Conservation (phyloP, 495 filamentous ascomycete genomes). For the Hypoxylon perforatum region DNA sequence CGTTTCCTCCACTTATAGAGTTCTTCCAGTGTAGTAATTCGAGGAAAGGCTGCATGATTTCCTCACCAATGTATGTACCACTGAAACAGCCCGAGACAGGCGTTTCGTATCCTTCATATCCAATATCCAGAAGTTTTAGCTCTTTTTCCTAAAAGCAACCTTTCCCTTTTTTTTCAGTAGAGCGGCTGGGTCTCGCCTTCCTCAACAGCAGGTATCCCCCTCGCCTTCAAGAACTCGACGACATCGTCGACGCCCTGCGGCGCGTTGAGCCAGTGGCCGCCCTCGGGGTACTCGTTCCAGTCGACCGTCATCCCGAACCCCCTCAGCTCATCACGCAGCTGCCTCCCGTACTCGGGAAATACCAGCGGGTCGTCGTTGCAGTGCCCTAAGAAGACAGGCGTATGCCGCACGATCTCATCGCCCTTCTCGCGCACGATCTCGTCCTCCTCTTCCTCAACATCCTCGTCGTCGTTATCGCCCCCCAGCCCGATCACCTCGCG, state of each 20-base stretch:
- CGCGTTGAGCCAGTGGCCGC: conserved; percentile 68
- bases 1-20: no score
- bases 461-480: conserved; percentile 7
- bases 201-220: conserved; percentile 21
- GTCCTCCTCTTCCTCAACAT: neutral
- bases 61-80: no score
- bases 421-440: neutral
- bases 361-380: conserved; percentile 64
- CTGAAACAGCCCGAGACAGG: no score
- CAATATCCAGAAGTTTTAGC: no score
- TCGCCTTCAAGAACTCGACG: conserved; percentile 51
- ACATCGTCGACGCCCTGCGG: conserved; percentile 63
- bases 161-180: no score
- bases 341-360: conserved; percentile 54
- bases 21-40: no score
- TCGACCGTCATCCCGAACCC: conserved; percentile 57
- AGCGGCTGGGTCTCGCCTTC: neutral
- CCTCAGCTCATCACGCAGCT: conserved; percentile 51
- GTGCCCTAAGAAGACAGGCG: conserved; percentile 66
- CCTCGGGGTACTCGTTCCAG: conserved; percentile 62
- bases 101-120: no score
- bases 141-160: no score
- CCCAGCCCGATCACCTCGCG: conserved; percentile 41
- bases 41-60: no score
- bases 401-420: conserved; percentile 42